A percentile compares a stretch with the other conserved stretches of the same genome.
phyloP scores from a whole-genome alignment of 2,329 filamentous ascomycete species.

The Fusarium devonianum region DNA sequence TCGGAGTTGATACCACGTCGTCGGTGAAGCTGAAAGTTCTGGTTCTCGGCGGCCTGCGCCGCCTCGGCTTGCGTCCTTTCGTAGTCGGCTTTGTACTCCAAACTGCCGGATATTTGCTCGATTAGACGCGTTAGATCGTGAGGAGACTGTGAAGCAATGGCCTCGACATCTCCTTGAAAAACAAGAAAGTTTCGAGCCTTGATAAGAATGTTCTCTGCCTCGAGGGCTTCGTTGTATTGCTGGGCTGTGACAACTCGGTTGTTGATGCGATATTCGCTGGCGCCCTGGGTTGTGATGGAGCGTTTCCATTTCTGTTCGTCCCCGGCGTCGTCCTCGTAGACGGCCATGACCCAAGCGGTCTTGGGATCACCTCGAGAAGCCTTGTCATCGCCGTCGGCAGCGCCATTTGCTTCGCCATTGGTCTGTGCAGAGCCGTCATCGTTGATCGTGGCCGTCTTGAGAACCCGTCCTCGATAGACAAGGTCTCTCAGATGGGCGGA shows the following conservation, averaged over 20 bases:
- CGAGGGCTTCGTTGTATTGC: conserved; percentile 91
- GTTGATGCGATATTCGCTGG: conserved; percentile 97
- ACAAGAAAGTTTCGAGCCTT: conserved; percentile 98
- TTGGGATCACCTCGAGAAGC: conserved; percentile 84
- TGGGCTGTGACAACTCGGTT: conserved; percentile 86
- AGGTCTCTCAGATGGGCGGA: conserved; percentile 93
- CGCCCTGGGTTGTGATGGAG: conserved; percentile 85
- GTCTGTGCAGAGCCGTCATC: conserved; percentile 80
- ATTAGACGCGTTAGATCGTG: conserved; percentile 93
- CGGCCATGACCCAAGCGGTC: conserved; percentile 98
- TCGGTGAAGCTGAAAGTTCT: conserved; percentile 85
- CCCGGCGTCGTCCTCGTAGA: conserved; percentile 96
- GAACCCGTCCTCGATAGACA: conserved; percentile 92
- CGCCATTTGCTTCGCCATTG: conserved; percentile 69
- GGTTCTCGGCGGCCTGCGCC: conserved; percentile 86
- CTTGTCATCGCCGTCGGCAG: conserved; percentile 66
- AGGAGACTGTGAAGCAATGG: conserved; percentile 93
- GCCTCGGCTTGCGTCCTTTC: conserved; percentile 86
- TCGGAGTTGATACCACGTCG: conserved; percentile 96
- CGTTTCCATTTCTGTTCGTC: conserved; percentile 97
- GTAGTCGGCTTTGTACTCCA: conserved; percentile 94
- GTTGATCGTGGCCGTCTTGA: conserved; percentile 92
- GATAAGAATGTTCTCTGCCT: conserved; percentile 95
- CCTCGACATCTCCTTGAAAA: conserved; percentile 97
- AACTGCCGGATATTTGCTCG: conserved; percentile 95